Base-by-base conservation (phyloP, 768 basidiomycete species). In the Suillus paluster region DNA sequence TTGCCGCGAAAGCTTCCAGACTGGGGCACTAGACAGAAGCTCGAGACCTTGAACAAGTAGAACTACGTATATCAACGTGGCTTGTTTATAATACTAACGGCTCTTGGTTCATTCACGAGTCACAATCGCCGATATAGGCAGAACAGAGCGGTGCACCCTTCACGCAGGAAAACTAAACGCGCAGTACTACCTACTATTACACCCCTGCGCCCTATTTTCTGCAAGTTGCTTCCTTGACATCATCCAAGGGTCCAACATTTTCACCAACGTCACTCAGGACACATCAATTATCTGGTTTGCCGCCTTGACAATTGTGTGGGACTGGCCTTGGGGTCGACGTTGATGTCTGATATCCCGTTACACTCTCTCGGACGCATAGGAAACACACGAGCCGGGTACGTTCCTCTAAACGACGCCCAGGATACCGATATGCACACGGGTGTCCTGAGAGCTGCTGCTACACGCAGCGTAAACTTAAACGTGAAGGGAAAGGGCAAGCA, bases 261-360 rank as follows among this genome's bases (percentile, higher is more conserved):
- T 39, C 17, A 39, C 36, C 23, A 5, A 54, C 36, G 25, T 23
- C 21, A 17, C 19, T 42, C 41, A 17, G 30, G 27, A 10, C 3
- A 9, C 23, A 55, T 25, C 36, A 19, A 39, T 1, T 27, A 19
- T 23, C 27, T 27, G 17, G 54, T 27, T 19, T 27, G 38, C 38
- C 25, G 25, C 54, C 7, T 39, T 17, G 38, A 55, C 23, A 39
- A 38, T 55, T 38, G 53, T 19, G 53, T 55, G 17, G 23, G 36
- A 27, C 23, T 55, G 54, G 54, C 54, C 54, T 55, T 11, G 54
- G 30, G 54, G 54, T 55, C 63, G 68, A 53, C 66, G 48, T 73
- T 66, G 74, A 88, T 88, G 86, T 84, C 88, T 74, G 89, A 89
- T 78, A 91, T 90, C 75, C 89, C 88, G n/a, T 77, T 91, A 59